phyloP scores from a whole-genome alignment of 2,329 filamentous ascomycete genomes.

The Fusarium fujikuroi region DNA sequence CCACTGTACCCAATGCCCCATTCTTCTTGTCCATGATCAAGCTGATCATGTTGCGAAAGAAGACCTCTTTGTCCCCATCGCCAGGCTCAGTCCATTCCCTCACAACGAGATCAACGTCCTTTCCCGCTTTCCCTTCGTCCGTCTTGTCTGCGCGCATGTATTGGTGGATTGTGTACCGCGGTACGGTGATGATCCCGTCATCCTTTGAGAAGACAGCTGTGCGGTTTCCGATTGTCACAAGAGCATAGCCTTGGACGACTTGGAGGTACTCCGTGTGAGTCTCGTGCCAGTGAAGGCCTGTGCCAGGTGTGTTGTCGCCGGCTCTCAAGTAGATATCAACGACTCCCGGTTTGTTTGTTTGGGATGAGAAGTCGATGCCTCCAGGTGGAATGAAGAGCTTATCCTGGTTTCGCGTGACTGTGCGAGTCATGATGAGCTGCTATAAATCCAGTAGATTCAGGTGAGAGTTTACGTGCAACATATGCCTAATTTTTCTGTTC shows the following conservation, averaged over 20 bases:
- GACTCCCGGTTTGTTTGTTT: background rate
- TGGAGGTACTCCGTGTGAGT: constrained; percentile 32
- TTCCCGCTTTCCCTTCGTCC: constrained; percentile 18
- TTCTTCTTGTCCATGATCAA: constrained; percentile 33
- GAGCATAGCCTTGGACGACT: constrained; percentile 33
- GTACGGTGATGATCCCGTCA: constrained; percentile 37
- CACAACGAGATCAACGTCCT: constrained; percentile 25
- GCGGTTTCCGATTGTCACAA: constrained; percentile 33
- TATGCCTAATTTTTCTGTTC: too few species aligned
- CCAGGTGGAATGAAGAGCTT: constrained; percentile 14
- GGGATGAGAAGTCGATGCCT: constrained; percentile 15
- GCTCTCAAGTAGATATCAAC: constrained; percentile 19
- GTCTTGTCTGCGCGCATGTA: constrained; percentile 34
- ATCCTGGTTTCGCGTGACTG: constrained; percentile 12
- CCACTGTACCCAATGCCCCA: constrained; percentile 3
- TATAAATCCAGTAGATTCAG: background rate
- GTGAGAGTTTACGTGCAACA: background rate
- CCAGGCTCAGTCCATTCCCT: constrained; percentile 40
- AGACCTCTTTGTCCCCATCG: constrained; percentile 36
- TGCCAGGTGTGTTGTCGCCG: constrained; percentile 13
- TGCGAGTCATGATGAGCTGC: constrained; percentile 5
- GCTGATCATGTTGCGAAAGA: constrained; percentile 39
- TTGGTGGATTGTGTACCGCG: constrained; percentile 32
- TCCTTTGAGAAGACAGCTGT: constrained; percentile 31
- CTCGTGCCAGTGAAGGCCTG: constrained; percentile 37